phyloP scores from a whole-genome alignment of 192 early-diverging fungal species.

The Linnemannia hyalina region DNA sequence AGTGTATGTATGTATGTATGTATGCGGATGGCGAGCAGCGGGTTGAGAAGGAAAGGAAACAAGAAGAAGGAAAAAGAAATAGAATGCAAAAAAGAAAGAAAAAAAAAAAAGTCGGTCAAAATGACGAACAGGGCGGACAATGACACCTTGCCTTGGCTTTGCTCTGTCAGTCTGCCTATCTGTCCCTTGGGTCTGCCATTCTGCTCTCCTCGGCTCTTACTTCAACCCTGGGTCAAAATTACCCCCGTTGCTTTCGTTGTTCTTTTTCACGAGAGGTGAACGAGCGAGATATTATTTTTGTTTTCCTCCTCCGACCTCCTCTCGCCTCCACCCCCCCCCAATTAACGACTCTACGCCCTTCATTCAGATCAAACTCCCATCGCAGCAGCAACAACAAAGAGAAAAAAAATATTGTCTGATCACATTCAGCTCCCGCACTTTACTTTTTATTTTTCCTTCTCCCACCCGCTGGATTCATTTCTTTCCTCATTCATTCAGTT shows the following conservation, averaged over 20 bases:
- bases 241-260: neutral
- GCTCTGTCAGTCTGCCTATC: too few relatives aligned
- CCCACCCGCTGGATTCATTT: neutral
- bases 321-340: neutral
- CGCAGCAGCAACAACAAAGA: neutral
- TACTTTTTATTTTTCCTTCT: neutral
- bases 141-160: too few relatives aligned
- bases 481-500: neutral
- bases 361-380: neutral
- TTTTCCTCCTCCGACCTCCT: neutral
- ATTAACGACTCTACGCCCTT: neutral
- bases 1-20: too few relatives aligned
- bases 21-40: neutral
- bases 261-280: neutral
- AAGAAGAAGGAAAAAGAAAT: neutral
- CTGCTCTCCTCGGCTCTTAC: too few relatives aligned
- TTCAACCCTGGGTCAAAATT: too few relatives aligned
- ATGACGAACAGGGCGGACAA: neutral
- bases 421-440: constrained; percentile 4
- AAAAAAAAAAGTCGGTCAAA: neutral
- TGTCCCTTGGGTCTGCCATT: too few relatives aligned
- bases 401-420: neutral
- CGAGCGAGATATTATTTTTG: neutral
- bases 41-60: neutral
- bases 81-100: neutral